phyloP scores from a whole-genome alignment of 1,284 basidiomycete species.

The Thelephora terrestris region DNA sequence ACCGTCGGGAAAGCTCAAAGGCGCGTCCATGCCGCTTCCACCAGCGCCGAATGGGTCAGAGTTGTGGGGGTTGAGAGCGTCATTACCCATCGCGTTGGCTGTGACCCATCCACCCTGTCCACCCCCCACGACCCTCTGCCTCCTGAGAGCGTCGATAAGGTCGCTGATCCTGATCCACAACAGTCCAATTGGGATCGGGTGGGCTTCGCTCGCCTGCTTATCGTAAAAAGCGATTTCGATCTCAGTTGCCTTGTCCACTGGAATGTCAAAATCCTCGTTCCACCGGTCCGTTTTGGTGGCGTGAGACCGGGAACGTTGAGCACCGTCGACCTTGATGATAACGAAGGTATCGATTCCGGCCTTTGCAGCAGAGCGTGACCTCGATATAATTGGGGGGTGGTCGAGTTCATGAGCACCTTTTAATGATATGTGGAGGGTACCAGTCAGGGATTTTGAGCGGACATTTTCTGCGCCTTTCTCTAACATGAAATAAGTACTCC shows the following conservation, averaged over 20 bases:
- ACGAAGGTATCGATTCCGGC: constrained; percentile 81
- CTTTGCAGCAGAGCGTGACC: constrained; percentile 69
- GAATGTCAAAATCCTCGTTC: constrained; percentile 96
- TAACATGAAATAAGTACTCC: background rate
- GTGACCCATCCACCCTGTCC: constrained; percentile 92
- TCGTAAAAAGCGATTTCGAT: constrained; percentile 97
- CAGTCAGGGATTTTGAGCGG: constrained; percentile 87
- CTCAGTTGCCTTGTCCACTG: constrained; percentile 97
- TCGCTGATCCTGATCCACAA: constrained; percentile 95
- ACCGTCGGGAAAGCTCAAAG: constrained; percentile 34
- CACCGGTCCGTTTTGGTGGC: constrained; percentile 91
- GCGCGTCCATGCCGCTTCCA: constrained; percentile 39
- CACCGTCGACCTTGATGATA: constrained; percentile 94
- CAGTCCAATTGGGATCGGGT: constrained; percentile 88
- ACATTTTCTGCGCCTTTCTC: constrained; percentile 66
- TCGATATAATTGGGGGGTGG: constrained; percentile 69
- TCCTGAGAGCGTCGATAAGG: constrained; percentile 87
- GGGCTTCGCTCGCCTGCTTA: constrained; percentile 70
- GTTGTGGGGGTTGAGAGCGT: constrained; percentile 16
- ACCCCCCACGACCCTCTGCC: constrained; percentile 85
- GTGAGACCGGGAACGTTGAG: constrained; percentile 86
- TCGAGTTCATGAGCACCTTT: constrained; percentile 91
- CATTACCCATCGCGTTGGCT: constrained; percentile 59
- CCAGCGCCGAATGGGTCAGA: constrained; percentile 36
- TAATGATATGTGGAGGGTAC: constrained; percentile 84